A percentile compares a stretch with the other conserved stretches of the same genome.
phyloP scores from a whole-genome alignment of 108 stramenopile species.

The Cyclotella cryptica region DNA sequence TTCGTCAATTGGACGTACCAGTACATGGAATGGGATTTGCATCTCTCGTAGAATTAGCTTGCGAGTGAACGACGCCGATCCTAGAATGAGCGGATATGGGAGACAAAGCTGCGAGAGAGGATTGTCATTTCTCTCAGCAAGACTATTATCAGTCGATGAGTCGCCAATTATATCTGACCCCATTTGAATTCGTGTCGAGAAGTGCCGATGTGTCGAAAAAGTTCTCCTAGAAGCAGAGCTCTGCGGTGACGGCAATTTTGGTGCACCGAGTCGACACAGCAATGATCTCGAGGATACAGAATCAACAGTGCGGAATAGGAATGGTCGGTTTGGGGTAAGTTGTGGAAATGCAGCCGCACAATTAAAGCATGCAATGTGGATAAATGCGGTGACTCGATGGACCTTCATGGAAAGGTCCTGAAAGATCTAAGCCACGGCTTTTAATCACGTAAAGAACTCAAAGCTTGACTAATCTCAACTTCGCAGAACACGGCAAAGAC shows the following conservation, averaged over 20 bases:
- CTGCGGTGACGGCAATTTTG: no score
- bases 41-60: slow-evolving; percentile 85
- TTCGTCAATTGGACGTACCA: slow-evolving; percentile 85
- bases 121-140: slow-evolving; percentile 7
- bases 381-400: not conserved
- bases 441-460: no score
- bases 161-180: not conserved
- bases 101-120: slow-evolving; percentile 49
- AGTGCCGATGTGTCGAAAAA: not conserved
- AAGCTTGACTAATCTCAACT: no score
- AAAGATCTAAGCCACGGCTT: no score
- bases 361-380: not conserved
- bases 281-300: no score
- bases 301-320: no score
- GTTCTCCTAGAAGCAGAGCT: no score
- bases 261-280: no score
- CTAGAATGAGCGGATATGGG: slow-evolving; percentile 74
- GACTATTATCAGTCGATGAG: not conserved
- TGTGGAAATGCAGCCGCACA: not conserved
- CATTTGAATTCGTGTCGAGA: not conserved
- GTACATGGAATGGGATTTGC: slow-evolving; percentile 65
- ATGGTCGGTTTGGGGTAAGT: not conserved
- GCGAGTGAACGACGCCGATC: slow-evolving; percentile 83
- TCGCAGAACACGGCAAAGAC: no score
- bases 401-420: not conserved